Conservation (phyloP, 768 basidiomycete genomes). For the Clitopilus passeckerianus region DNA sequence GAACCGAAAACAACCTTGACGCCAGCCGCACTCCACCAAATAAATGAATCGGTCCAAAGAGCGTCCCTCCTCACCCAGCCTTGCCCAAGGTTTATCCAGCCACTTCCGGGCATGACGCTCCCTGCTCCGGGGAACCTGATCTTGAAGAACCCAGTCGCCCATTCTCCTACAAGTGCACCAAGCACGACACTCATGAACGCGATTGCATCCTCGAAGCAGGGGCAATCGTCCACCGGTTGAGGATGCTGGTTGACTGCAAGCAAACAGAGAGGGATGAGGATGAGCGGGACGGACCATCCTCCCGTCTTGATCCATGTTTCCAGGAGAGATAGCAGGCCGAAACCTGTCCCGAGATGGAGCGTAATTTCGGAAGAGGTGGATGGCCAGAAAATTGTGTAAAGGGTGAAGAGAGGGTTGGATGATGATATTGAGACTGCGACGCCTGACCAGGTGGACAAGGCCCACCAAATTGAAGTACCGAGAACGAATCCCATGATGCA, state of each 20-base stretch:
- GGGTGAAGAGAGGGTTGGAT: constrained; percentile 21
- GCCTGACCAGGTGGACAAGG: constrained; percentile 38
- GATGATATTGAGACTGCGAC: constrained; percentile 26
- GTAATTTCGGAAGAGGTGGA: constrained; percentile 17
- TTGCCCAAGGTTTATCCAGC: constrained; percentile 29
- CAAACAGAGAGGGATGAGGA: constrained; percentile 57
- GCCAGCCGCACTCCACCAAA: constrained; percentile 44
- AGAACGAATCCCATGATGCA: constrained; percentile 59
- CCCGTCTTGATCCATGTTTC: constrained; percentile 29
- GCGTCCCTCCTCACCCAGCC: constrained; percentile 30
- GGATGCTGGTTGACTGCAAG: constrained; percentile 86
- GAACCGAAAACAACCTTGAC: constrained; percentile 42
- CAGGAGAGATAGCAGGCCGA: constrained; percentile 27
- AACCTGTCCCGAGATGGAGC: constrained; percentile 31
- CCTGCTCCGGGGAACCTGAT: constrained; percentile 20
- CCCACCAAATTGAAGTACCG: constrained; percentile 69
- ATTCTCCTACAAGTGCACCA: constrained; percentile 66
- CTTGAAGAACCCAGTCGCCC: constrained; percentile 48
- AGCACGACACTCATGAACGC: constrained; percentile 83
- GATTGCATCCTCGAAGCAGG: constrained; percentile 97
- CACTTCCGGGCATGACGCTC: constrained; percentile 53
- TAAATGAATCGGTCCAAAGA: constrained; percentile 29
- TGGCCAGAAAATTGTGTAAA: constrained; percentile 18
- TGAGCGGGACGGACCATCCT: constrained; percentile 56
- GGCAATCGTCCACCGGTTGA: constrained; percentile 93